Conservation (phyloP, 1,284 basidiomycete species). For the Pisolithus thermaeus region DNA sequence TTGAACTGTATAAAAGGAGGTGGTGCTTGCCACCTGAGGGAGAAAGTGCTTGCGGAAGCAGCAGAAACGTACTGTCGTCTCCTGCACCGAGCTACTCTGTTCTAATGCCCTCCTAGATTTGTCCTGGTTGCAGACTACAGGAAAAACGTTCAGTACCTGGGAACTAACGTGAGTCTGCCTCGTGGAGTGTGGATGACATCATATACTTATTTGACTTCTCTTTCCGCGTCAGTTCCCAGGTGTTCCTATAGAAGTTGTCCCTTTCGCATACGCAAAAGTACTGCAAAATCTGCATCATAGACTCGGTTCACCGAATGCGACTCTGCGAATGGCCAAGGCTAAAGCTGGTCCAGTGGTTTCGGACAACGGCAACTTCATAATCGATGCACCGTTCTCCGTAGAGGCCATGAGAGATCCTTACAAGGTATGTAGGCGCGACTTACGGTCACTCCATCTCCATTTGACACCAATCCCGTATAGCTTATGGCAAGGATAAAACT, state of each 20-base stretch:
- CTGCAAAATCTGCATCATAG: conserved; percentile 62
- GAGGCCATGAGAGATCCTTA: conserved; percentile 67
- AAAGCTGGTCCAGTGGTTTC: conserved; percentile 94
- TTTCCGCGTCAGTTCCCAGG: conserved; percentile 69
- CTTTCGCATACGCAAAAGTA: conserved; percentile 92
- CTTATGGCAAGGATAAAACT: conserved; percentile 75
- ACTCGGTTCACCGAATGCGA: conserved; percentile 59
- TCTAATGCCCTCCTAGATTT: conserved; percentile 49
- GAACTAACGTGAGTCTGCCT: conserved; percentile 63
- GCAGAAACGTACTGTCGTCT: conserved; percentile 65
- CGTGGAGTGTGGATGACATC: not conserved
- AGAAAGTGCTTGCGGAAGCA: conserved; percentile 96
- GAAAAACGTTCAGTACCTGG: conserved; percentile 83
- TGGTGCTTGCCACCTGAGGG: conserved; percentile 93
- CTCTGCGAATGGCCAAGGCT: conserved; percentile 76
- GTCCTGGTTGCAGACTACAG: conserved; percentile 95
- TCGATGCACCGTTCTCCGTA: conserved; percentile 82
- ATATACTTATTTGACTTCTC: not conserved
- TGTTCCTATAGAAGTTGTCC: conserved; percentile 93
- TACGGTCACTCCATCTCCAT: not conserved
- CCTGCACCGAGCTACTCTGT: not conserved
- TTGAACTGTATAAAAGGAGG: conserved; percentile 98
- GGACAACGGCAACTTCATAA: conserved; percentile 95
- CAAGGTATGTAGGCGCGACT: conserved; percentile 40
- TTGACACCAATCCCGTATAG: conserved; percentile 32